Evolutionary conservation across 2,329 filamentous ascomycete species (phyloP), one percentile per base, ranked within the genome.

Genomic region (Aspergillus caelatus): DNA sequence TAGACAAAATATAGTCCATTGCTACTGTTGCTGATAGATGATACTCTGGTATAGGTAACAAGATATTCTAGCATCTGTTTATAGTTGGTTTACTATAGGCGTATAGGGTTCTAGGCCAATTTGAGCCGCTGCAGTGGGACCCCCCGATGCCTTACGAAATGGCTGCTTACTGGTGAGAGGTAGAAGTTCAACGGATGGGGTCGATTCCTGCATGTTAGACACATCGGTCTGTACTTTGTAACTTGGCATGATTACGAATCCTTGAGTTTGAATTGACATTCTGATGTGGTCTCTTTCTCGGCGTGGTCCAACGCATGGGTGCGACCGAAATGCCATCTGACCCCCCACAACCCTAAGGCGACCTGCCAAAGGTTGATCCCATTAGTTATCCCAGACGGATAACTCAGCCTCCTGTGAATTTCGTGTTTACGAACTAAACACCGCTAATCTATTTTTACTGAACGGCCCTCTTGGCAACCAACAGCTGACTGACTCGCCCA

Each of bases 361-460:
- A 50, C 7, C 46, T 50, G 21, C 45, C 4, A 3, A 36, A 14
- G 12, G 34, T 36, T 36, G 34, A 16, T 36, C 34, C 21, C 19
- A 19, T 26, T 26, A 26, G 26, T 21, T 4, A 10, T 14, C n/a
- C 43, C 43, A 3, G 21, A 14, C 14, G 7, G 45, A 16, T 8
- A 16, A 26, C 14, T 48, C 45, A 26, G 45, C 21, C 45, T 8
- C 28, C 19, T 23, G n/a, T 4, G 45, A 50, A 50, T 1, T n/a
- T 32, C 32, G 32, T 21, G 23, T 21, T 30, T 21, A 54, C 30
- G 52, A 21, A 14, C 11, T 10, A 39, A 39, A 23, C 32, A 39
- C n/a, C 52, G 52, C 32, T 39, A 55, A 36, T 55, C 52, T 55
- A 55, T 55, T 55, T 39, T 26, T 55, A 55, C n/a, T 54, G 52